phyloP scores from a whole-genome alignment of 495 filamentous ascomycete species.

The Neurospora hispaniola region DNA sequence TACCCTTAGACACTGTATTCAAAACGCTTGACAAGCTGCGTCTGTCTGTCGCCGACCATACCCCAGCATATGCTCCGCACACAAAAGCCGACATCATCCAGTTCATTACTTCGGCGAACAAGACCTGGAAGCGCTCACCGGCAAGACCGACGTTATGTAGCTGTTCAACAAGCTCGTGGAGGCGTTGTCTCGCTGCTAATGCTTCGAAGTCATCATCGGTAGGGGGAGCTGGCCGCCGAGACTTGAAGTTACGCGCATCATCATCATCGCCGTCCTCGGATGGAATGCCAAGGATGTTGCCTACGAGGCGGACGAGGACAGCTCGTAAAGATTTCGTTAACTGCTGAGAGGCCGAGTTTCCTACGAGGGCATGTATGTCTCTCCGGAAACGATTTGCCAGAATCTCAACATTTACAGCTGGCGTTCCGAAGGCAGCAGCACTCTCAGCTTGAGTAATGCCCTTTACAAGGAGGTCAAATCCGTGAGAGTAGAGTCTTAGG shows the following conservation, averaged over 20 bases:
- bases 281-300: slow-evolving; percentile 46
- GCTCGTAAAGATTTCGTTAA: slow-evolving; percentile 41
- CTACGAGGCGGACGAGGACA: slow-evolving; percentile 43
- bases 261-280: slow-evolving; percentile 5
- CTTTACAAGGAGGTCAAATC: slow-evolving; percentile 32
- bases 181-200: slow-evolving; percentile 38
- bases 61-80: slow-evolving; percentile 44
- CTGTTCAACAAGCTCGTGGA: slow-evolving; percentile 48
- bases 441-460: slow-evolving; percentile 17
- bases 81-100: slow-evolving; percentile 57
- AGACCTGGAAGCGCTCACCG: slow-evolving; percentile 60
- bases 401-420: slow-evolving; percentile 19
- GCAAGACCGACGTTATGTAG: slow-evolving; percentile 64
- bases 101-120: slow-evolving; percentile 68
- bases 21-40: slow-evolving; percentile 8
- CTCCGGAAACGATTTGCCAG: slow-evolving; percentile 42
- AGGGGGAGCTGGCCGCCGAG: slow-evolving; percentile 10
- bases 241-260: slow-evolving; percentile 6
- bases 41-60: slow-evolving; percentile 34
- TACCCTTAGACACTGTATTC: slow-evolving; percentile 12
- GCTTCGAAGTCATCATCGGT: slow-evolving; percentile 12
- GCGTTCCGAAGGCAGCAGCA: slow-evolving; percentile 5
- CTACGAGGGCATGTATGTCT: slow-evolving; percentile 55
- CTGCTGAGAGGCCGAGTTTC: slow-evolving; percentile 48
- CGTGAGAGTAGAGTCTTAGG: slow-evolving; percentile 37